Percentiles rank a stretch among this genome's conserved stretches.
Conservation (phyloP, 2,329 filamentous ascomycete genomes). For the Ophiosphaerella herpotricha region DNA sequence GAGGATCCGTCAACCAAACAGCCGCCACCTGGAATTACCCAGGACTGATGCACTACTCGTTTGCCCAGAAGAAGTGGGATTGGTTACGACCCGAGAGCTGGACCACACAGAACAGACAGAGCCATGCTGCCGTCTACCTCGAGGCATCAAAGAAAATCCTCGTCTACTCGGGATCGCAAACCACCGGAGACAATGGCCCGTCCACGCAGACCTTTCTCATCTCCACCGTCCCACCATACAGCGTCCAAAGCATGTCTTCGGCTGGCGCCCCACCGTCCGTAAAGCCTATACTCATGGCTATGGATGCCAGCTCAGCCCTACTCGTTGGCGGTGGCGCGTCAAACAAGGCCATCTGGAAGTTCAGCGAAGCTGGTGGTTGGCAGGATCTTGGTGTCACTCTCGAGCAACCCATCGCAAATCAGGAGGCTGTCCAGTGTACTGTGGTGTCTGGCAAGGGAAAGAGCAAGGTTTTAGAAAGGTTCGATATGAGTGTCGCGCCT, state of each 20-base stretch:
- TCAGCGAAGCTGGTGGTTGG: constrained; percentile 69
- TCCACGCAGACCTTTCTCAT: constrained; percentile 80
- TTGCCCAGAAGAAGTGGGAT: constrained; percentile 62
- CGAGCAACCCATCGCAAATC: constrained; percentile 62
- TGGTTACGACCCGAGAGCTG: constrained; percentile 55
- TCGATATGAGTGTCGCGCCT: constrained; percentile 74
- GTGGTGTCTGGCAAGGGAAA: constrained; percentile 74
- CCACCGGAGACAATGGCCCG: constrained; percentile 57
- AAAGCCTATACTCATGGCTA: constrained; percentile 73
- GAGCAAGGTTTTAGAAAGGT: constrained; percentile 78
- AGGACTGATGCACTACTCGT: constrained; percentile 74
- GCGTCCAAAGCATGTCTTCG: constrained; percentile 57
- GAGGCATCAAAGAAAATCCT: constrained; percentile 72
- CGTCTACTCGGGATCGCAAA: constrained; percentile 77
- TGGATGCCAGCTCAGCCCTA: constrained; percentile 71
- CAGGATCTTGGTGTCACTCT: constrained; percentile 68
- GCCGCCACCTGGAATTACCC: constrained; percentile 59
- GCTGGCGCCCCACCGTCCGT: constrained; percentile 62
- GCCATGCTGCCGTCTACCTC: constrained; percentile 79
- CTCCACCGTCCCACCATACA: constrained; percentile 66
- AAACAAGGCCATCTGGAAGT: constrained; percentile 74
- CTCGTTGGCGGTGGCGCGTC: constrained; percentile 73
- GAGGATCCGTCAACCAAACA: constrained; percentile 59
- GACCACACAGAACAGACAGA: constrained; percentile 69
- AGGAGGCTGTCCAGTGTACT: constrained; percentile 63